A percentile compares a stretch with the other conserved stretches of the same genome.
phyloP scores from a whole-genome alignment of 2,329 filamentous ascomycete species.

The Coniochaeta sp. region DNA sequence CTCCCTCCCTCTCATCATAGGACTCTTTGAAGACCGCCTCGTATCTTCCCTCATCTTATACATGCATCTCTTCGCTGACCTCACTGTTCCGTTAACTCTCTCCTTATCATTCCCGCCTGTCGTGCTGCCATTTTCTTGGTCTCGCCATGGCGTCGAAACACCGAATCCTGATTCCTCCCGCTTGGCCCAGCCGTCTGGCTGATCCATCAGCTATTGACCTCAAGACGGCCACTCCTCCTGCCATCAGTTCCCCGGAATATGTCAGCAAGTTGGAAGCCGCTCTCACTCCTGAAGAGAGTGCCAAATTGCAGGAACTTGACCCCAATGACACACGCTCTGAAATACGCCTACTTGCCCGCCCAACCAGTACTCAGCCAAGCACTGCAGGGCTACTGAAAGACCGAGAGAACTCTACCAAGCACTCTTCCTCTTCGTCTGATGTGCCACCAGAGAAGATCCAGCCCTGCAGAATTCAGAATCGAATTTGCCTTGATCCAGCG shows the following conservation, averaged over 20 bases:
- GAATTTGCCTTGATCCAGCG: not conserved
- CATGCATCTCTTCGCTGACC: not conserved
- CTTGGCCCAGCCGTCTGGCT: not conserved
- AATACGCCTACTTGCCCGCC: not conserved
- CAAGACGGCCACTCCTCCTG: not conserved
- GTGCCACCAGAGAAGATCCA: not conserved
- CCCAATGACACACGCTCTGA: not conserved
- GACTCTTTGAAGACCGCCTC: not conserved
- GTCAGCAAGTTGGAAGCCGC: not conserved
- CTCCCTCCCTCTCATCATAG: not conserved
- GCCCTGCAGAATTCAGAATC: not conserved
- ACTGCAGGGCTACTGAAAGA: not conserved
- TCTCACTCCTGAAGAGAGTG: not conserved
- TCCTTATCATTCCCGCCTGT: not conserved
- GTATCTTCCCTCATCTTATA: not conserved
- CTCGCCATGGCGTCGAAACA: not conserved
- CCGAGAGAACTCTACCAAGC: not conserved
- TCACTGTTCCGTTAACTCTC: not conserved
- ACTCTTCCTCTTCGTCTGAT: not conserved
- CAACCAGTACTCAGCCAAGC: not conserved
- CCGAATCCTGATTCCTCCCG: not conserved
- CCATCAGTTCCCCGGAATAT: not conserved
- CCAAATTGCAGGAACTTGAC: not conserved
- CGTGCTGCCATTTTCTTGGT: not conserved
- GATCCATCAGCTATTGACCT: not conserved